Evolutionary conservation across 495 filamentous ascomycete genomes (phyloP), one percentile per base, ranked within the genome.

Genomic region (Daldinia decipiens): DNA sequence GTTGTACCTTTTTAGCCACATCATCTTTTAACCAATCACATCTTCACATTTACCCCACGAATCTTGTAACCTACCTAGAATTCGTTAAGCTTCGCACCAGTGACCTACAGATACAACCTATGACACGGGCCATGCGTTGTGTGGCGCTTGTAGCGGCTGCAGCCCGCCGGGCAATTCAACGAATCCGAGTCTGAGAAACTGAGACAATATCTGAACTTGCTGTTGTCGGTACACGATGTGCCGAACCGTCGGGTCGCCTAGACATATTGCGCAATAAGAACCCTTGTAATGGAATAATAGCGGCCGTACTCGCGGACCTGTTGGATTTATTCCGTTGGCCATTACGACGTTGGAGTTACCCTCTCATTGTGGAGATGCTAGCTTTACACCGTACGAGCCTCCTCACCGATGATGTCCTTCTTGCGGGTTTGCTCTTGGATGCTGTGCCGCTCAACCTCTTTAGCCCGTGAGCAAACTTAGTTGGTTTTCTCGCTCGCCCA

Each of bases 281-380:
- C 34, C 63, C 69, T 19, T 60, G 54, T 11, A 50, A 64, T 63
- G 19, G 52, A 57, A 67, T 38, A 40, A 59, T 45, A 65, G 26
- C 2, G 2, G 26, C 26, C 50, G 50, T 53, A 53, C 19, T 53
- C 0, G 50, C 24, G 50, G 27, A 24, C 50, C 27, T 29, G 50
- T 53, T 53, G 38, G 43, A 52, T 65, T 72, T 72, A 59, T 57
- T 68, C 70, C 70, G 65, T 58, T n/a, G 29, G 40, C 43, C 58
- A 38, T 50, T 71, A 39, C 63, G 57, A 71, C 68, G 68, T n/a
- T 67, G 59, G 53, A 29, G 53, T 64, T 53, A 53, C 24, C 29
- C 55, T 17, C 26, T 38, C 43, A 32, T 31, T 45, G 62, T 59
- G 68, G 67, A 26, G 56, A 61, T 56, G 11, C 1, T 47, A 53